phyloP scores from a whole-genome alignment of 2,329 filamentous ascomycete genomes.

The Calycina marina region DNA sequence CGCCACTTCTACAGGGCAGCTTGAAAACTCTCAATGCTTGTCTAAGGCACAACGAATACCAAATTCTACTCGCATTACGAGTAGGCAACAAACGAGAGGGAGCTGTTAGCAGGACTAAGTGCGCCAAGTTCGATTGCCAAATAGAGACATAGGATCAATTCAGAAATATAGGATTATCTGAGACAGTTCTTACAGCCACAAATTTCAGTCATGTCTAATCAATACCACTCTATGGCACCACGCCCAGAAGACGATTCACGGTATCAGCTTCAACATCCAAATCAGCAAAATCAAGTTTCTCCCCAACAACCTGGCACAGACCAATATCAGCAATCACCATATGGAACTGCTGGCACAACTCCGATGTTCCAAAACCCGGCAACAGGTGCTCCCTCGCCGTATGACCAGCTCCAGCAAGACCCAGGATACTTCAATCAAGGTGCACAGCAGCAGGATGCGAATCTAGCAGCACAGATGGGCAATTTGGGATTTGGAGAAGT shows the following conservation, averaged over 20 bases:
- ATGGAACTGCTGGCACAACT: constrained; percentile 9
- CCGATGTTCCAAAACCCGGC: constrained; percentile 9
- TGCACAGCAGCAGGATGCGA: constrained; percentile 28
- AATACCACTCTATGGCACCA: constrained; percentile 42
- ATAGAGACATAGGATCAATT: too few species aligned
- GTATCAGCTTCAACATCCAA: constrained; percentile 34
- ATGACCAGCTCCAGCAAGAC: constrained; percentile 15
- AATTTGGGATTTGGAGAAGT: constrained; percentile 50
- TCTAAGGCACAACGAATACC: too few species aligned
- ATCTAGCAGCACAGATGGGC: constrained; percentile 60
- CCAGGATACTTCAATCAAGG: constrained; percentile 17
- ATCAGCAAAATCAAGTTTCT: constrained; percentile 38
- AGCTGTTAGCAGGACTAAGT: too few species aligned
- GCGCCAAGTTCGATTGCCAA: too few species aligned
- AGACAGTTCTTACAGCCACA: not conserved
- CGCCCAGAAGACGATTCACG: constrained; percentile 39
- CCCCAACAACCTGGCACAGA: constrained; percentile 39
- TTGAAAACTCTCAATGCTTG: too few species aligned
- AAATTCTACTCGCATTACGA: too few species aligned
- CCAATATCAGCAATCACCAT: constrained; percentile 13
- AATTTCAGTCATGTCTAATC: constrained; percentile 37
- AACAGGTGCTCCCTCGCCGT: constrained; percentile 21
- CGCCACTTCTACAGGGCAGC: too few species aligned
- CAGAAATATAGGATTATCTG: constrained; percentile 2
- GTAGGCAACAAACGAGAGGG: too few species aligned